Conservation (phyloP, 2,329 filamentous ascomycete species). For the Aspergillus phoenicis region DNA sequence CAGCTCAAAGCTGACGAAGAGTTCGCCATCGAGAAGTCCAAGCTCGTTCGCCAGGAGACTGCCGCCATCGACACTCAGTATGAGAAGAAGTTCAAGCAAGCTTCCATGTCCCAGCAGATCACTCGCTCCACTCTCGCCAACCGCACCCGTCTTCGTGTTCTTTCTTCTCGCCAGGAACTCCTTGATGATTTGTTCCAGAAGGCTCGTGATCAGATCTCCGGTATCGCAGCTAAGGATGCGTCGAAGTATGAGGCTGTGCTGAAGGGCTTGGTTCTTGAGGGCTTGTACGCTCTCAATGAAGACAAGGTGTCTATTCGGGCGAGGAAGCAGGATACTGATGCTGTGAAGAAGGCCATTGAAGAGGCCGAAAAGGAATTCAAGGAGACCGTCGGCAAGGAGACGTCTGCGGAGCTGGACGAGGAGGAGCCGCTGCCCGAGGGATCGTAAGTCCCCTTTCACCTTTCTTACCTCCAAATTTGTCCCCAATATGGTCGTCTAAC, state of each 20-base stretch:
- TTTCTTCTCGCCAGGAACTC: constrained; percentile 84
- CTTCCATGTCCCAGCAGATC: constrained; percentile 98
- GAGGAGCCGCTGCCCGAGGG: constrained; percentile 75
- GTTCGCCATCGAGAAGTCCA: constrained; percentile 98
- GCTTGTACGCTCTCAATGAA: constrained; percentile 85
- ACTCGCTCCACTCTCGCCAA: constrained; percentile 94
- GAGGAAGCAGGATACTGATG: constrained; percentile 75
- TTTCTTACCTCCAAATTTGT: background rate
- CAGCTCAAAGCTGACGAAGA: constrained; percentile 98
- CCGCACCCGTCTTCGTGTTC: constrained; percentile 88
- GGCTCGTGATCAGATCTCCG: constrained; percentile 70
- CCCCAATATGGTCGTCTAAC: constrained; percentile 12
- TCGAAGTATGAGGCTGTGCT: constrained; percentile 73
- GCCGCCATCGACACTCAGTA: constrained; percentile 88
- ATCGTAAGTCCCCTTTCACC: constrained; percentile 65
- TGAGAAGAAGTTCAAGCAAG: constrained; percentile 99
- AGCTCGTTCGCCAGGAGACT: constrained; percentile 94
- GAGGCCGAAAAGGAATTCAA: constrained; percentile 82
- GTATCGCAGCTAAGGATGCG: constrained; percentile 56
- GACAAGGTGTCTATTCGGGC: constrained; percentile 72
- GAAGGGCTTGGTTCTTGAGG: constrained; percentile 83
- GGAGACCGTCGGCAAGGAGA: constrained; percentile 70
- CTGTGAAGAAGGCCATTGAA: constrained; percentile 76
- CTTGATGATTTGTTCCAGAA: constrained; percentile 87
- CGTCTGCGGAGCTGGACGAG: constrained; percentile 74